Evolutionary conservation across 306 rosid species (phyloP), one percentile per base, ranked within the genome.

Genomic region (Pueraria montana): DNA sequence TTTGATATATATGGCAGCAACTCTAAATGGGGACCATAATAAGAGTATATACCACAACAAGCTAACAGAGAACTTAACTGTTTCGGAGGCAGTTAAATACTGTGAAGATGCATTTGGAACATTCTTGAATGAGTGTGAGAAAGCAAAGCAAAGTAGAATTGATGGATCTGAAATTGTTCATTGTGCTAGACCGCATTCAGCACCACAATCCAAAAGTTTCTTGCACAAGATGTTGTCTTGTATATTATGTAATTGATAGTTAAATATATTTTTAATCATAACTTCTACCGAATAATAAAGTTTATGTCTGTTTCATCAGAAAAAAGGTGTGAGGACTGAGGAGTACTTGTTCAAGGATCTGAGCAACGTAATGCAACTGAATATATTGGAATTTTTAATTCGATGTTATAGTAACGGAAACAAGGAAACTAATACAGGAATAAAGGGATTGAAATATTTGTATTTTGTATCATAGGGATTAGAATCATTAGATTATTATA

Each of bases 41-140:
- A 38, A 38, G 9, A 38, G 11, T 38, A 8, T 6, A 6, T 38
- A 38, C 43, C 43, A 7, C 43, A 38, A 38, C 6, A 34, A 34
- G 11, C 2, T 38, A 38, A 38, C 2, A 0, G 43, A 38, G 43
- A 38, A 38, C 43, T 48, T 91, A 87, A 70, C 66, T 13, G 92
- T 89, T 80, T 24, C 64, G 0, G 94, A 83, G 1, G 93, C 92
- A 43, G 4, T 55, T 6, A 85, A 86, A 67, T 92, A 94, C 46
- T 65, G 74, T 27, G 82, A 89, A 26, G 78, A 45, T 2, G 93
- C 96, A 5, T 75, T 92, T 52, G 71, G 79, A 6, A 68, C 7
- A 17, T 94, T 94, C 86, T 17, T 78, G 72, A 20, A 77, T 17
- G 93, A 90, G 81, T 90, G 93, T 49, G 84, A 87, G 48, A 94